Percentiles rank a stretch among this genome's conserved stretches.
Conservation (phyloP, 768 basidiomycete genomes). For the Dioszegia hungarica region DNA sequence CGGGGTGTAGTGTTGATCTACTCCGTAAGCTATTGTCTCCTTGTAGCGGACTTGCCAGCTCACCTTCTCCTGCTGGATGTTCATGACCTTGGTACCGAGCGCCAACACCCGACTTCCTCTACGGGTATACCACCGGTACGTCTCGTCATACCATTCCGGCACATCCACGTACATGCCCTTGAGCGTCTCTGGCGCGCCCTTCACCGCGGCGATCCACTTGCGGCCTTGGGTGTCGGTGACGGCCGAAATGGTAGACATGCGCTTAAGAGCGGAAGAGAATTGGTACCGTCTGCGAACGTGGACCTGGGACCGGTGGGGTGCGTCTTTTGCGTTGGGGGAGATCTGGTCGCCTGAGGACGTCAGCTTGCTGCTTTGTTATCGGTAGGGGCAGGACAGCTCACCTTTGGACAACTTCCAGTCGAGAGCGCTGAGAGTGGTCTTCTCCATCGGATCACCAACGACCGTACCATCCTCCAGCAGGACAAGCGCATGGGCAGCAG, state of each 20-base stretch:
- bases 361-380: background rate
- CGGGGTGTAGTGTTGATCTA: constrained; percentile 86
- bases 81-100: constrained; percentile 79
- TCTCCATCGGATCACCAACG: constrained; percentile 99
- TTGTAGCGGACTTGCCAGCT: constrained; percentile 14
- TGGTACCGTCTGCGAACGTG: constrained; percentile 87
- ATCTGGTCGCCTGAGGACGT: constrained; percentile 61
- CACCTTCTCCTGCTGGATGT: constrained; percentile 70
- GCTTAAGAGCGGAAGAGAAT: constrained; percentile 93
- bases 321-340: constrained; percentile 55
- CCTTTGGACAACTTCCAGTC: constrained; percentile 74
- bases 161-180: constrained; percentile 72
- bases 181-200: constrained; percentile 96
- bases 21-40: constrained; percentile 56
- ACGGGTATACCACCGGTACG: constrained; percentile 89
- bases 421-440: constrained; percentile 84
- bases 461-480: constrained; percentile 86
- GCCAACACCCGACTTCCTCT: constrained; percentile 91
- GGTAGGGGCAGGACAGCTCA: constrained; percentile 31
- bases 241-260: constrained; percentile 83
- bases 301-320: constrained; percentile 55
- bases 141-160: constrained; percentile 81
- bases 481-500: constrained; percentile 91
- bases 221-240: constrained; percentile 34
- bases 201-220: constrained; percentile 59